Evolutionary conservation across 2,329 filamentous ascomycete species (phyloP), one percentile per base, ranked within the genome.

Genomic region (Hypomyces rosellus): DNA sequence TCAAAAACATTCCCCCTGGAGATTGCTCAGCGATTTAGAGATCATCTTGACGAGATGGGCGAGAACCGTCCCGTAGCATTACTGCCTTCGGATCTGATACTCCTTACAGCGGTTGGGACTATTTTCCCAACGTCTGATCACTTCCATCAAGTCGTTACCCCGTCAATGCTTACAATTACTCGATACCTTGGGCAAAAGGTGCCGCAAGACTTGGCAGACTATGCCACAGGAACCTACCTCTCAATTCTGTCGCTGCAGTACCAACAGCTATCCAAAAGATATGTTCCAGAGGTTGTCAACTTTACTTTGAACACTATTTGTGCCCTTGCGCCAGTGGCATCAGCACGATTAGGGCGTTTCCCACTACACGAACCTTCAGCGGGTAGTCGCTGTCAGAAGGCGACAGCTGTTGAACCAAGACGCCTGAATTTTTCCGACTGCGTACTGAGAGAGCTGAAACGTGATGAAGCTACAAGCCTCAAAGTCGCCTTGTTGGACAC

Each of bases 71-170:
- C 77, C 4, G 66, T 83, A 34, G 66, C 71, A 7, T 81, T 75
- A 59, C 78, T 66, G 61, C 78, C 65, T 59, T 88, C 89, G 15
- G 91, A 99, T 61, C 70, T 99, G 16, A 71, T 90, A 18, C 71
- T 95, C n/a, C 72, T 99, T 34, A 91, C 89, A 0, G 90, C 89
- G 0, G 81, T 96, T 53, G 83, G 85, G 38, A 84, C 83, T 2
- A 87, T 95, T 48, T 99, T 95, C 62, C 91, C 93, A 4, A 96
- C 93, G 0, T 96, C 91, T 0, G 93, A 99, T 68, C 91, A 97
- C 69, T 99, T 97, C 69, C 93, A 99, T 62, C 86, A 93, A 60
- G 89, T 97, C 34, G 86, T 89, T 38, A 99, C 93, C 2, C 93
- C 93, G 2, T 87, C 92, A 1, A 86, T 89, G 69, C 81, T 96